Evolutionary conservation across 192 early-diverging fungal species (phyloP).

Genomic region (Backusella morwellensis): DNA sequence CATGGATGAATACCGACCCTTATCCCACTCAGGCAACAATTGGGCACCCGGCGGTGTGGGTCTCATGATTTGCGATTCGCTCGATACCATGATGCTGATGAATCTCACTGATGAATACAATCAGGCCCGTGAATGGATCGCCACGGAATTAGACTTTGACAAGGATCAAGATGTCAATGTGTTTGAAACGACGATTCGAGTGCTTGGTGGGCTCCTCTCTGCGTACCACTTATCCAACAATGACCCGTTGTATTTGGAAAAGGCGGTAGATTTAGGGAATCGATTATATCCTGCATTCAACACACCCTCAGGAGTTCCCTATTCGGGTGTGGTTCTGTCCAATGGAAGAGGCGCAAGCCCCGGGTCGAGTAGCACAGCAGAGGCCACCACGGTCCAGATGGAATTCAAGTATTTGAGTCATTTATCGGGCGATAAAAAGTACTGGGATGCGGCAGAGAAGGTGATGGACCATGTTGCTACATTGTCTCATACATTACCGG

Average conservation of each 20-base stretch:
- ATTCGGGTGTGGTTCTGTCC: conserved; percentile 57
- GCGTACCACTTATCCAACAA: conserved; percentile 75
- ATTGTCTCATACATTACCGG: conserved; percentile 41
- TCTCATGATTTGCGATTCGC: conserved; percentile 79
- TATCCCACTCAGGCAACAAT: conserved; percentile 63
- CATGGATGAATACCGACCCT: conserved; percentile 81
- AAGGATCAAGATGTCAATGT: conserved; percentile 67
- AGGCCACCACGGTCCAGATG: conserved; percentile 83
- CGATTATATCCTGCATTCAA: conserved; percentile 70
- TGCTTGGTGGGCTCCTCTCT: conserved; percentile 80
- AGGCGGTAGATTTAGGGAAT: conserved; percentile 76
- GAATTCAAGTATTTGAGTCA: conserved; percentile 84
- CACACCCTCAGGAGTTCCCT: conserved; percentile 66
- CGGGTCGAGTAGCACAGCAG: conserved; percentile 58
- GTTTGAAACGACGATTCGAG: conserved; percentile 87
- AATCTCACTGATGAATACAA: conserved; percentile 70
- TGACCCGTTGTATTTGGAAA: conserved; percentile 61
- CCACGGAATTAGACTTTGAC: conserved; percentile 58
- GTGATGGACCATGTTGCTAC: conserved; percentile 52
- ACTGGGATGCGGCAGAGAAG: conserved; percentile 68
- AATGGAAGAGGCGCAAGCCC: conserved; percentile 50
- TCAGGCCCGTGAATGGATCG: conserved; percentile 65
- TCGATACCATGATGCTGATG: conserved; percentile 85
- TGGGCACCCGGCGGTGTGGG: conserved; percentile 71
- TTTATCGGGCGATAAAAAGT: conserved; percentile 72